A percentile compares a stretch with the other conserved stretches of the same genome.
Conservation (phyloP, 768 basidiomycete genomes). For the Hygrocybe coccinea region DNA sequence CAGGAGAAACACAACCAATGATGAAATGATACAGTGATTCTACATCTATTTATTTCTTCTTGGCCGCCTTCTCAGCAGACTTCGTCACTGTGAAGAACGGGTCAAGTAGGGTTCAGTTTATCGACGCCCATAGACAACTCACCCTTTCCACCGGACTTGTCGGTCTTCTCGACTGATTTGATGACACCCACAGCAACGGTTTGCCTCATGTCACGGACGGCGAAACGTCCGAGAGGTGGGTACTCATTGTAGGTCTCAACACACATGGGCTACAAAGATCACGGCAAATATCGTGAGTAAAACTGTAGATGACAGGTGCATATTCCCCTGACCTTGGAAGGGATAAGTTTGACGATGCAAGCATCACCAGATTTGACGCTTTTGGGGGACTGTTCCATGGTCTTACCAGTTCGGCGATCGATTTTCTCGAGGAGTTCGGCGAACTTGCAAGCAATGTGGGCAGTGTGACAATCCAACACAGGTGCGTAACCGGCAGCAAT, state of each 20-base stretch:
- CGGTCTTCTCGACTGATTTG: conserved; percentile 95
- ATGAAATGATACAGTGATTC: conserved; percentile 59
- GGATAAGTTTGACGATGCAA: conserved; percentile 95
- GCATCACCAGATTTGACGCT: conserved; percentile 99
- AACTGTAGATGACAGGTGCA: conserved; percentile 41
- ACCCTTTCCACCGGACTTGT: conserved; percentile 85
- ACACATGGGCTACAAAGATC: conserved; percentile 33
- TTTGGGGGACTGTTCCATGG: conserved; percentile 83
- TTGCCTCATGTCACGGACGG: conserved; percentile 99
- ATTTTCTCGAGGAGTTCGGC: conserved; percentile 98
- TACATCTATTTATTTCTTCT: conserved; percentile 93
- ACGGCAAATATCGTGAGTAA: background rate
- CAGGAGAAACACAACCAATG: conserved; percentile 42
- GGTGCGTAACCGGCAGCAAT: conserved; percentile 99
- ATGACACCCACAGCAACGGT: conserved; percentile 99
- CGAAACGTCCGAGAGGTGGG: conserved; percentile 98
- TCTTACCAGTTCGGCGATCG: conserved; percentile 96
- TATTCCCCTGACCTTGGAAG: conserved; percentile 71
- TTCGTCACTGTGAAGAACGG: conserved; percentile 61
- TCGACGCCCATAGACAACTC: conserved; percentile 20
- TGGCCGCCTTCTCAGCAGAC: conserved; percentile 92
- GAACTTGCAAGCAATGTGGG: conserved; percentile 99
- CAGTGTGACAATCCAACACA: conserved; percentile 99
- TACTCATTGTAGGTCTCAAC: conserved; percentile 94
- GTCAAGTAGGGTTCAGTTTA: background rate